Conservation (phyloP, 805 yeast species). For the Saccharomycopsis sp. region DNA sequence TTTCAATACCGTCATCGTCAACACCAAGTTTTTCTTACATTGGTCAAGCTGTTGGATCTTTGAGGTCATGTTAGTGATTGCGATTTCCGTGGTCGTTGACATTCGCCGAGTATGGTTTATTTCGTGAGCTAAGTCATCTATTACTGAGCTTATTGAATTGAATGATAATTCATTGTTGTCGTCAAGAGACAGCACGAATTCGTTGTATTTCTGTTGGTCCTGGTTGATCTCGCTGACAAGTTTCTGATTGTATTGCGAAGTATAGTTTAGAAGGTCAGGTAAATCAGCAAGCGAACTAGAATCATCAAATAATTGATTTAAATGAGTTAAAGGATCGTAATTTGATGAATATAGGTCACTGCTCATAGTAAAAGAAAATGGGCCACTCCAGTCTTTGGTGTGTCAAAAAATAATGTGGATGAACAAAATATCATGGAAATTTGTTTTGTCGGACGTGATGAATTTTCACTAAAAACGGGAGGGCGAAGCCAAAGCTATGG, state of each 20-base stretch:
- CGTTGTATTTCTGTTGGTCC: slow-evolving; percentile 24
- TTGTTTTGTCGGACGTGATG: neutral
- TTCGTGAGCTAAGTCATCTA: slow-evolving; percentile 29
- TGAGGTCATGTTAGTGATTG: slow-evolving; percentile 64
- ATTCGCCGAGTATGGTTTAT: slow-evolving; percentile 41
- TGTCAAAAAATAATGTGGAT: neutral
- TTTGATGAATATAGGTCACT: slow-evolving; percentile 30
- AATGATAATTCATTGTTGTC: slow-evolving; percentile 23
- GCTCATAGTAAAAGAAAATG: neutral
- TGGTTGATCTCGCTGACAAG: slow-evolving; percentile 42
- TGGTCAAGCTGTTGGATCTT: slow-evolving; percentile 74
- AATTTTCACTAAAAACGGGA: neutral
- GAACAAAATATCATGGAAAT: no score
- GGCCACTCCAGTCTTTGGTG: neutral
- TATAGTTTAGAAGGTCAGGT: slow-evolving; percentile 42
- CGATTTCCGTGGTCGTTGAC: slow-evolving; percentile 49
- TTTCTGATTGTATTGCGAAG: slow-evolving; percentile 42
- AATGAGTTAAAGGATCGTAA: slow-evolving; percentile 50
- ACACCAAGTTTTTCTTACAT: slow-evolving; percentile 75
- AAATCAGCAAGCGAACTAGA: slow-evolving; percentile 46
- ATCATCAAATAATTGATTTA: slow-evolving; percentile 42
- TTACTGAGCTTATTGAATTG: neutral
- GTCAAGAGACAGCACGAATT: slow-evolving; percentile 4
- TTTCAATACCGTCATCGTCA: slow-evolving; percentile 79
- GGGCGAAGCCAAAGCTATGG: neutral